These are phyloP conservation scores for Drechslerella dactyloides DNA, from an alignment of 2,329 filamentous ascomycete genomes.

Conservation along the genomic window DNA sequence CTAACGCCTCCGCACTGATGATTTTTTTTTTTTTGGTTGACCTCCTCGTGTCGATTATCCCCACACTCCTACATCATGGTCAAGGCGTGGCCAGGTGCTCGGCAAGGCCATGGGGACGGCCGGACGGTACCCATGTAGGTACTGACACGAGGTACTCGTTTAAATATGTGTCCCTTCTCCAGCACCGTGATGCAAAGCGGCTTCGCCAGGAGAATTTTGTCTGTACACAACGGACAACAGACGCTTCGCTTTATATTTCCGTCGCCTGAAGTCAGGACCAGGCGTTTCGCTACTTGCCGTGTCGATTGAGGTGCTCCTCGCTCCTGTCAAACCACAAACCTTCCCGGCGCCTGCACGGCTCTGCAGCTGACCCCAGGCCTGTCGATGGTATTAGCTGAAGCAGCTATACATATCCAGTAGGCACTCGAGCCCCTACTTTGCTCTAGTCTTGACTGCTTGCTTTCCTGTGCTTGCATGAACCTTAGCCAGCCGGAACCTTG, in stretches of 20 bases:
- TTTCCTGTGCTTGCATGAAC: slow-evolving; percentile 18
- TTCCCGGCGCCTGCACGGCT: slow-evolving; percentile 24
- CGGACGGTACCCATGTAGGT: too few relatives aligned
- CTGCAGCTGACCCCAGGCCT: slow-evolving; percentile 43
- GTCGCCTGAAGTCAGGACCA: neutral
- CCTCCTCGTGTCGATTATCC: slow-evolving; percentile 19
- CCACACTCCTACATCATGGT: slow-evolving; percentile 26
- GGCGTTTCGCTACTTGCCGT: neutral
- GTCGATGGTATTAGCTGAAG: slow-evolving; percentile 41
- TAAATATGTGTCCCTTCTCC: neutral
- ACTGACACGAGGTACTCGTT: too few relatives aligned
- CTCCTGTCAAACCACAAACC: slow-evolving; percentile 8
- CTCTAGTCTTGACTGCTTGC: neutral
- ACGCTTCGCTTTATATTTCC: neutral
- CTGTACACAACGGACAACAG: neutral
- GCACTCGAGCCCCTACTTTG: slow-evolving; percentile 17
- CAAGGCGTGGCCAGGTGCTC: slow-evolving; percentile 15
- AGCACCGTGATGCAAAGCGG: neutral
- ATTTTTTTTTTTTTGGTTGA: neutral
- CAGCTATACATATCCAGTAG: slow-evolving; percentile 43
- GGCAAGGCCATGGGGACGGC: too few relatives aligned
- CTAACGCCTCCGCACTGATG: slow-evolving; percentile 26
- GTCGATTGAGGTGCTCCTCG: neutral
- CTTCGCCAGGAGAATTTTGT: neutral
- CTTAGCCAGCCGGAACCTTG: slow-evolving; percentile 45